A percentile compares a stretch with the other conserved stretches of the same genome.
Evolutionary conservation across 2,329 filamentous ascomycete species (phyloP).

Genomic region (Sporothrix phasma): DNA sequence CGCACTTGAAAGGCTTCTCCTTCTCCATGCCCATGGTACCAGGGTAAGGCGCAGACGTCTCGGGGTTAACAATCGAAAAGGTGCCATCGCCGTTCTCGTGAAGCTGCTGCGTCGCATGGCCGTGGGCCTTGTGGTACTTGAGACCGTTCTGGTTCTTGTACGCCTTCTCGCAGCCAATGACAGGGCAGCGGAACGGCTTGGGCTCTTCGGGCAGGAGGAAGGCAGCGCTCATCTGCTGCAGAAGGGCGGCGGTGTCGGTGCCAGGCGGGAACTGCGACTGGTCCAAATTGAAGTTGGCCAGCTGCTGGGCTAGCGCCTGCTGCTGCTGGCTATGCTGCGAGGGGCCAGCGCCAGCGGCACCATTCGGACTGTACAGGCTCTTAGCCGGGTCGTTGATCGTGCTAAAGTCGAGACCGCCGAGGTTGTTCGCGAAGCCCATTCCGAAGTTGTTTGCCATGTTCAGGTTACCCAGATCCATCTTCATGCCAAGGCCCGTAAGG

Average conservation of each 20-base stretch:
- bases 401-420: constrained; percentile 40
- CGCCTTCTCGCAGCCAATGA: constrained; percentile 97
- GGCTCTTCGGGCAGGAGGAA: constrained; percentile 75
- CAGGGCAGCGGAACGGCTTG: constrained; percentile 94
- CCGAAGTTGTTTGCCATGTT: constrained; percentile 39
- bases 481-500: constrained; percentile 52
- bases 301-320: constrained; percentile 55
- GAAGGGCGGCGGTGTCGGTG: constrained; percentile 54
- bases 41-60: constrained; percentile 87
- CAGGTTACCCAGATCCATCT: constrained; percentile 49
- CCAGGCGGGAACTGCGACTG: constrained; percentile 67
- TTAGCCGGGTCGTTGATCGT: constrained; percentile 89
- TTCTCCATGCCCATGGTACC: constrained; percentile 99
- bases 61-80: constrained; percentile 95
- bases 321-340: constrained; percentile 51
- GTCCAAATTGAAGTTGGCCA: constrained; percentile 64
- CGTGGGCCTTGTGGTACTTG: constrained; percentile 81
- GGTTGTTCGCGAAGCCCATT: constrained; percentile 41
- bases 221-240: constrained; percentile 45
- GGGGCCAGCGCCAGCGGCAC: constrained; percentile 35
- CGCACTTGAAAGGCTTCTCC: constrained; percentile 96
- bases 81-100: constrained; percentile 96
- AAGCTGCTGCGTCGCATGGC: constrained; percentile 91
- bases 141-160: constrained; percentile 99
- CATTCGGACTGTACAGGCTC: constrained; percentile 78